These are phyloP conservation scores for Ceratocystis albifundus DNA, from an alignment of 2,329 filamentous ascomycete genomes.

Conservation along the genomic window DNA sequence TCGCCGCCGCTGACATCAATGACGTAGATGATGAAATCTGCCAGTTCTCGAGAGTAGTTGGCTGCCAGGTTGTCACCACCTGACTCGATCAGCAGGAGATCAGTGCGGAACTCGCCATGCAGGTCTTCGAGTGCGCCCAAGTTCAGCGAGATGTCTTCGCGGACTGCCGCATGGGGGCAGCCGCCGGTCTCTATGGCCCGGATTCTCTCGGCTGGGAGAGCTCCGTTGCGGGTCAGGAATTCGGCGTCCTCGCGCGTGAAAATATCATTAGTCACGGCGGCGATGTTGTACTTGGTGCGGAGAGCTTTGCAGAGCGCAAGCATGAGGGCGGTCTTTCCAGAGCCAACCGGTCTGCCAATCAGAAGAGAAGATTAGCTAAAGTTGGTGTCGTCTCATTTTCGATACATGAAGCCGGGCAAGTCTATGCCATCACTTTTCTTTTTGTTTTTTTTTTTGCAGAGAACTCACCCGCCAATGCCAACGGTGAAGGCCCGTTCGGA, in stretches of 20 bases:
- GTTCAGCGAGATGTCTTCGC: constrained; percentile 92
- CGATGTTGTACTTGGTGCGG: constrained; percentile 70
- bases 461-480: constrained; percentile 83
- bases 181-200: constrained; percentile 95
- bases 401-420: too few relatives aligned
- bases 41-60: constrained; percentile 89
- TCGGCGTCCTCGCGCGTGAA: constrained; percentile 97
- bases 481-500: constrained; percentile 83
- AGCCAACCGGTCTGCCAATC: constrained; percentile 68
- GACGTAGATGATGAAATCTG: constrained; percentile 97
- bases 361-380: too few relatives aligned
- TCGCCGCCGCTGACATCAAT: constrained; percentile 95
- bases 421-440: too few relatives aligned
- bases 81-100: constrained; percentile 85
- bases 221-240: constrained; percentile 79
- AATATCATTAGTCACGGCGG: constrained; percentile 97
- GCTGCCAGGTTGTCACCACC: constrained; percentile 95
- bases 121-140: constrained; percentile 83
- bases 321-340: constrained; percentile 96
- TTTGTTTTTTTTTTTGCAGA: too few relatives aligned
- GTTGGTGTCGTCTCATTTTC: too few relatives aligned
- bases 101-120: constrained; percentile 64
- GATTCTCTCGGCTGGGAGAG: constrained; percentile 73
- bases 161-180: constrained; percentile 91
- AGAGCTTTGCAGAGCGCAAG: constrained; percentile 79